A percentile compares a stretch with the other conserved stretches of the same genome.
Conservation (phyloP, 2,329 filamentous ascomycete genomes). For the Macrophomina phaseolina region DNA sequence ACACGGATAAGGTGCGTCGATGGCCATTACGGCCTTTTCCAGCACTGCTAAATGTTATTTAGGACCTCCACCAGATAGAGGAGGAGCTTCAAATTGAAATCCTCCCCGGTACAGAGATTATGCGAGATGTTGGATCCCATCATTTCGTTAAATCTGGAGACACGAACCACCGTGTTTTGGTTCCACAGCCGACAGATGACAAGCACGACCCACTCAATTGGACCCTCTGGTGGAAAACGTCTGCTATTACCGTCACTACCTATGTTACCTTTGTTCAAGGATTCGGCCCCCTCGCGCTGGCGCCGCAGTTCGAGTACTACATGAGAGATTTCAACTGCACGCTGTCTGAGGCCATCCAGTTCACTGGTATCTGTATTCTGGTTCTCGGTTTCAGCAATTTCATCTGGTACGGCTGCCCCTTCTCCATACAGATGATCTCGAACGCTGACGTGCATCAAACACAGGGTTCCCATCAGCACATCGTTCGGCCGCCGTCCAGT, state of each 20-base stretch:
- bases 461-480: slow-evolving; percentile 62
- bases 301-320: slow-evolving; percentile 65
- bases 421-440: neutral
- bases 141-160: slow-evolving; percentile 63
- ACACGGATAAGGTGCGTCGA: slow-evolving; percentile 44
- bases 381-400: slow-evolving; percentile 66
- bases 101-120: slow-evolving; percentile 64
- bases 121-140: slow-evolving; percentile 65
- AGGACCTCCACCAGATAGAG: slow-evolving; percentile 56
- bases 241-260: slow-evolving; percentile 54
- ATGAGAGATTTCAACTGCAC: slow-evolving; percentile 61
- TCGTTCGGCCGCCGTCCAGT: slow-evolving; percentile 63
- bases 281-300: slow-evolving; percentile 60
- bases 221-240: slow-evolving; percentile 55
- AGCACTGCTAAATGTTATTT: slow-evolving; percentile 12
- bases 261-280: slow-evolving; percentile 60
- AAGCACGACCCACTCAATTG: slow-evolving; percentile 55
- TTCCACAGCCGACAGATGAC: slow-evolving; percentile 31
- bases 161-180: slow-evolving; percentile 9
- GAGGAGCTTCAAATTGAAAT: slow-evolving; percentile 60
- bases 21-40: too few relatives aligned
- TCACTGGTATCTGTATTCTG: slow-evolving; percentile 62
- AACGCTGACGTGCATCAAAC: neutral
- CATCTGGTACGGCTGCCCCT: slow-evolving; percentile 55
- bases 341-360: slow-evolving; percentile 60